Base-by-base conservation (phyloP, 2,329 filamentous ascomycete species). In the Blumeria hordei region DNA sequence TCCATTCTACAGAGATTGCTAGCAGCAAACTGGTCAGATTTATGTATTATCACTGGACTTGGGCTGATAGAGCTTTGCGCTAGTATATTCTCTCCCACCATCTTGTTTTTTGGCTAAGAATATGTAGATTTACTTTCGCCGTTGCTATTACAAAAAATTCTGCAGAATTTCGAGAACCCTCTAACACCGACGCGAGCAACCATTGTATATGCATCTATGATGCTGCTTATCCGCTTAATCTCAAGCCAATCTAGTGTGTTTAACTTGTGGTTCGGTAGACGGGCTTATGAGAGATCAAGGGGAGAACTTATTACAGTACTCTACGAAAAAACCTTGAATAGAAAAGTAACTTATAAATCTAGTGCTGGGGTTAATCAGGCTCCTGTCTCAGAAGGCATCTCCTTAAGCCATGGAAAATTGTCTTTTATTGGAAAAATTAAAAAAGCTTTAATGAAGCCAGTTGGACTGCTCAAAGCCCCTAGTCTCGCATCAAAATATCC, bases 271-370 rank as follows among this genome's bases (percentile, higher is more conserved):
- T 93, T 83, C 63, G 79, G 80, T n/a, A 77, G 88, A 59, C 79
- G 88, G 57, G 78, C 78, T 33, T 94, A 94, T 61, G 88, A 94
- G 66, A 72, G 88, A 56, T 87, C 83, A 5, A 73, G 88, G 51
- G 88, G 88, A 4, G 87, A 94, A 67, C 78, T 90, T 74, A 83
- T 90, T 57, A 88, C 84, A 14, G 87, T 86, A 76, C 73, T 88
- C 11, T 87, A 86, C 62, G 83, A 87, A 62, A 90, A 90, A 66
- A 63, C 64, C 0, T 56, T 66, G 3, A 63, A 62, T 9, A 62
- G 64, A 43, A 66, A 66, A 54, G 62, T 64, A 18, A 58, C 64
- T 4, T 62, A 59, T 51, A 57, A 62, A 3, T 28, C 21, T 28
- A 64, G 63, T 53, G 61, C 56, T n/a, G 64, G 62, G 41, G 57